Percentiles rank a stretch among this genome's conserved stretches.
These are phyloP conservation scores for Rhodotorula sp. DNA, from an alignment of 1,284 basidiomycete species.

Conservation along the genomic window DNA sequence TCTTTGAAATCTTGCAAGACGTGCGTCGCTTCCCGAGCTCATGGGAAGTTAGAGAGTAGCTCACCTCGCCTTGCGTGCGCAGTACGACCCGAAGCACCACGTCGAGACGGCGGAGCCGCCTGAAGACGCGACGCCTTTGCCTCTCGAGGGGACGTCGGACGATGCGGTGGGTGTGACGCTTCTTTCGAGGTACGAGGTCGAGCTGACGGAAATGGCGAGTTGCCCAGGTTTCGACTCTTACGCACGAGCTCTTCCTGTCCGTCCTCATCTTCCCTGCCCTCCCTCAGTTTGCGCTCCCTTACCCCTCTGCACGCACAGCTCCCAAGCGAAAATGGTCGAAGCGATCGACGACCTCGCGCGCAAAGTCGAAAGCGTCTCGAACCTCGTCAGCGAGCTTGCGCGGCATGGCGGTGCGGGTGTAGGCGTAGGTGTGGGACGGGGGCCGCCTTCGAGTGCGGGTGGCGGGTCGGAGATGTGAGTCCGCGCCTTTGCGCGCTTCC, in stretches of 20 bases:
- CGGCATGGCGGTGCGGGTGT: background rate
- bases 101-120: constrained; percentile 23
- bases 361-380: constrained; percentile 35
- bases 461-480: constrained; percentile 1
- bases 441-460: background rate
- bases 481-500: background rate
- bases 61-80: background rate
- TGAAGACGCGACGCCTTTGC: background rate
- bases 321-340: constrained; percentile 43
- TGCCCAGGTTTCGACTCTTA: constrained; percentile 22
- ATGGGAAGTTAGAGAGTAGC: background rate
- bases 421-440: background rate
- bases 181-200: background rate
- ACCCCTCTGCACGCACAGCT: background rate
- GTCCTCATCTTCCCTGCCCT: background rate
- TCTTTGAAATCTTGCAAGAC: constrained; percentile 31
- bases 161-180: constrained; percentile 22
- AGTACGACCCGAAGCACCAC: background rate
- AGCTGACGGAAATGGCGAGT: background rate
- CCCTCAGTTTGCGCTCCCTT: too few relatives aligned
- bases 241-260: constrained; percentile 40
- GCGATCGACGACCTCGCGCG: constrained; percentile 44
- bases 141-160: constrained; percentile 36
- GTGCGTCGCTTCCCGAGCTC: background rate
- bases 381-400: constrained; percentile 12